Percentiles rank a stretch among this genome's conserved stretches.
phyloP scores from a whole-genome alignment of 768 basidiomycete species.

The Termitomyces sp. region DNA sequence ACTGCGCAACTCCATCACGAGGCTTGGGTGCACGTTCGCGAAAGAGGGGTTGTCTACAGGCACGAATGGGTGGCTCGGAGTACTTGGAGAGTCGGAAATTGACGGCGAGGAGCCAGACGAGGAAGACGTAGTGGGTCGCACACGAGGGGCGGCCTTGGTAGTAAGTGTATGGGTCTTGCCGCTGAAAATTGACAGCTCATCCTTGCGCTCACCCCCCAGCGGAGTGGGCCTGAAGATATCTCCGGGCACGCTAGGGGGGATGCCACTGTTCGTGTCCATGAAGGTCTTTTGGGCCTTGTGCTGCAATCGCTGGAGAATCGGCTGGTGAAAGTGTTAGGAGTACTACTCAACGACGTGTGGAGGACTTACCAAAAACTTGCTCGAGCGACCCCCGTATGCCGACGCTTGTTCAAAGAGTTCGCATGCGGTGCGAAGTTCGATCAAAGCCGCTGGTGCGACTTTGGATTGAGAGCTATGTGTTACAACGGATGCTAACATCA shows the following conservation, averaged over 20 bases:
- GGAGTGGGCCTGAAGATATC: constrained; percentile 59
- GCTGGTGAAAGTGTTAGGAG: constrained; percentile 33
- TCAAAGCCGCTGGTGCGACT: constrained; percentile 65
- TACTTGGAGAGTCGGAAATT: constrained; percentile 17
- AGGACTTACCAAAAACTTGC: constrained; percentile 56
- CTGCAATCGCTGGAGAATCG: constrained; percentile 59
- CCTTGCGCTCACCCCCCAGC: constrained; percentile 42
- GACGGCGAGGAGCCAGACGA: constrained; percentile 7
- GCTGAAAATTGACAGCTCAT: constrained; percentile 73
- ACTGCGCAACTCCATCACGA: constrained; percentile 51
- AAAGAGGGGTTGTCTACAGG: constrained; percentile 35
- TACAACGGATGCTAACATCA: constrained; percentile 76
- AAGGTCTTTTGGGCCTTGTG: constrained; percentile 57
- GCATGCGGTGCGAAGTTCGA: constrained; percentile 59
- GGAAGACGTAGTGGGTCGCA: constrained; percentile 9
- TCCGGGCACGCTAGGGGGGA: constrained; percentile 39
- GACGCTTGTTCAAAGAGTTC: constrained; percentile 67
- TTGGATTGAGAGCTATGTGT: constrained; percentile 65
- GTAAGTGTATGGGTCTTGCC: constrained; percentile 67
- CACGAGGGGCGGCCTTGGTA: constrained; percentile 32
- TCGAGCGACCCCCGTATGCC: constrained; percentile 58
- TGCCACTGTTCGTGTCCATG: constrained; percentile 43
- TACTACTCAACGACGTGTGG: no score
- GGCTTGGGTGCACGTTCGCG: constrained; percentile 49
- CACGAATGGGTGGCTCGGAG: constrained; percentile 27